phyloP scores from a whole-genome alignment of 306 rosid genomes.

The Gastrolobium villosum region DNA sequence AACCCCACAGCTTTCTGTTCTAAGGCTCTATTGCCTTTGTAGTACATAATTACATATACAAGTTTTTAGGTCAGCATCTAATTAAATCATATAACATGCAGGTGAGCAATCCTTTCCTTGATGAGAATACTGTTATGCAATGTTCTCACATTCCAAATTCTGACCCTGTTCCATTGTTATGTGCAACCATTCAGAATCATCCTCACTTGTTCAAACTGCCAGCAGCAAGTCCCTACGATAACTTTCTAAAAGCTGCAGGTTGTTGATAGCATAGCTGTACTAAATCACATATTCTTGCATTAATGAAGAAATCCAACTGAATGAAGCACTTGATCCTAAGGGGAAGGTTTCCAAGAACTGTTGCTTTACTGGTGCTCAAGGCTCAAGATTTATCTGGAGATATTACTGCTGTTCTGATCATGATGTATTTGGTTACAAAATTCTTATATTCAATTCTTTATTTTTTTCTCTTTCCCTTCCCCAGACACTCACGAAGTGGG shows the following conservation, averaged over 20 bases:
- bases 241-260: conserved; percentile 96
- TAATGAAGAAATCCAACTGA: conserved; percentile 6
- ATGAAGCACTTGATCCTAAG: background rate
- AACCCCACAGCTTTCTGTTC: background rate
- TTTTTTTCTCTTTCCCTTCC: background rate
- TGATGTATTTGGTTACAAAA: too few relatives aligned
- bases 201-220: conserved; percentile 74
- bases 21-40: conserved; percentile 5
- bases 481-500: too few relatives aligned
- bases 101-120: conserved; percentile 57
- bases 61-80: conserved; percentile 41
- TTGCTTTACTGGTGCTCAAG: background rate
- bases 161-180: conserved; percentile 44
- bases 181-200: conserved; percentile 59
- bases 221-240: conserved; percentile 85
- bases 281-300: conserved; percentile 5
- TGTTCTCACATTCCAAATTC: conserved; percentile 41
- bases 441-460: background rate
- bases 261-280: conserved; percentile 59
- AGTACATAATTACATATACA: conserved; percentile 21
- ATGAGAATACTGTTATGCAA: conserved; percentile 50
- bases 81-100: conserved; percentile 57
- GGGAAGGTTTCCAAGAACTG: conserved; percentile 2
- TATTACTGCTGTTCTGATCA: too few relatives aligned
- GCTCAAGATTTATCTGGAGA: background rate